Evolutionary conservation across 225 moss, liverwort and hornwort genomes (phyloP).

Genomic region (Pleurozium schreberi): DNA sequence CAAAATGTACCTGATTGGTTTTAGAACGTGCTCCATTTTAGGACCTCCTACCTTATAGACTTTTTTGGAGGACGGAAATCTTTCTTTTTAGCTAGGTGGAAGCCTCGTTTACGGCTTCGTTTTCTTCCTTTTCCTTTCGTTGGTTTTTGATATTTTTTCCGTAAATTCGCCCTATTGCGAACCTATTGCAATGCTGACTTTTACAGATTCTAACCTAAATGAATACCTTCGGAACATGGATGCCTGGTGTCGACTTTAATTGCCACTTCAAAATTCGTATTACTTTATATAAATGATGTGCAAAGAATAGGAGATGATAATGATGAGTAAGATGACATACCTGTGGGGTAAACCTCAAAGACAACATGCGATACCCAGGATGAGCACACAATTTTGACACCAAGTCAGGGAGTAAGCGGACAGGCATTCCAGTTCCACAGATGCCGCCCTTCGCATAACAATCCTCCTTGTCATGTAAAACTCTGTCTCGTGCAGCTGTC

Average conservation of each 20-base stretch:
- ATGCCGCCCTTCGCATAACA: not conserved
- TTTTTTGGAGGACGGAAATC: not conserved
- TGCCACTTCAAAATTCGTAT: not conserved
- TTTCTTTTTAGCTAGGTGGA: not conserved
- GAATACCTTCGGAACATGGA: too few relatives aligned
- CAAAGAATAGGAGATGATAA: not conserved
- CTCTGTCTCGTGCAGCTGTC: not conserved
- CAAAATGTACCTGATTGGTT: too few relatives aligned
- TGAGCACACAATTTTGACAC: conserved; percentile 65
- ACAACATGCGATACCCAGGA: conserved; percentile 72
- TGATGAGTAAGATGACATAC: conserved; percentile 10
- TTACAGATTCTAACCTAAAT: not conserved
- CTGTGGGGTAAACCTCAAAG: conserved; percentile 76
- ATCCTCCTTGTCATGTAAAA: not conserved
- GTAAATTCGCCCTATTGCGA: too few relatives aligned
- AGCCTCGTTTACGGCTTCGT: not conserved
- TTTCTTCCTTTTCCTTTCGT: not conserved
- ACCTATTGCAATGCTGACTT: not conserved
- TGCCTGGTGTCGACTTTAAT: not conserved
- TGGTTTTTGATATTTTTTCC: too few relatives aligned
- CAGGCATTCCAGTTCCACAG: conserved; percentile 7
- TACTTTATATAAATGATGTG: not conserved
- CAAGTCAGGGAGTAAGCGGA: conserved; percentile 67
- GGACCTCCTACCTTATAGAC: too few relatives aligned
- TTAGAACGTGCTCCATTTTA: too few relatives aligned